Conservation (phyloP, 805 yeast genomes). For the Debaryomyces tyrocola region DNA sequence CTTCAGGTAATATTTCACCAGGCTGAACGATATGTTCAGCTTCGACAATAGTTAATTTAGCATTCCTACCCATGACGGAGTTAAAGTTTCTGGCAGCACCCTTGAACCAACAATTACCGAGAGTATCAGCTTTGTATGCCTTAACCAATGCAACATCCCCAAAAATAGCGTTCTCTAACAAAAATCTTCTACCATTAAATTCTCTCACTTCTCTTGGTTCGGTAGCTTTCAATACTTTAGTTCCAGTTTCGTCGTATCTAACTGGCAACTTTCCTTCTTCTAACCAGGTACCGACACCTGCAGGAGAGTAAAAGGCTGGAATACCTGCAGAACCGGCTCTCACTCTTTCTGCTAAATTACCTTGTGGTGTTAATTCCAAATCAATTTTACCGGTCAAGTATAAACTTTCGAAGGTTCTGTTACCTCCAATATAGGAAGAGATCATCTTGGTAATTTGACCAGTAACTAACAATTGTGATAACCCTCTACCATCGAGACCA, state of each 20-base stretch:
- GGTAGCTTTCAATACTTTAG: slow-evolving; percentile 31
- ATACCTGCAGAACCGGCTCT: slow-evolving; percentile 51
- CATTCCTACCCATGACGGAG: slow-evolving; percentile 44
- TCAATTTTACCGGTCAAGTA: slow-evolving; percentile 45
- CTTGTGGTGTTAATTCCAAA: slow-evolving; percentile 51
- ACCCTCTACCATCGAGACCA: slow-evolving; percentile 46
- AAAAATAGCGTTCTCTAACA: slow-evolving; percentile 42
- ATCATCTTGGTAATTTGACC: slow-evolving; percentile 47
- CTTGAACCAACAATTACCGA: slow-evolving; percentile 49
- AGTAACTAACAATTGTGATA: slow-evolving; percentile 38
- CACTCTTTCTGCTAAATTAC: slow-evolving; percentile 49
- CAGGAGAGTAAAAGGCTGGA: slow-evolving; percentile 50
- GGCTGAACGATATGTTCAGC: slow-evolving; percentile 50
- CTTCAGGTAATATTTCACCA: slow-evolving; percentile 44
- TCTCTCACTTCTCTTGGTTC: slow-evolving; percentile 43
- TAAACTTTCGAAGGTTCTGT: slow-evolving; percentile 39
- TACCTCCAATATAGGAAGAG: slow-evolving; percentile 48
- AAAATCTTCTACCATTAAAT: slow-evolving; percentile 42
- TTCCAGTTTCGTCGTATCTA: slow-evolving; percentile 33
- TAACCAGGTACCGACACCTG: slow-evolving; percentile 54
- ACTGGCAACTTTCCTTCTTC: slow-evolving; percentile 49
- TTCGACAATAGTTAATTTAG: slow-evolving; percentile 47
- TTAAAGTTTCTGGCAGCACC: slow-evolving; percentile 50
- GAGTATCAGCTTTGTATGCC: slow-evolving; percentile 46
- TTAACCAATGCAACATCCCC: slow-evolving; percentile 53